Conservation (phyloP, 73 alveolate species). For the Tetrahymena malaccensis region DNA sequence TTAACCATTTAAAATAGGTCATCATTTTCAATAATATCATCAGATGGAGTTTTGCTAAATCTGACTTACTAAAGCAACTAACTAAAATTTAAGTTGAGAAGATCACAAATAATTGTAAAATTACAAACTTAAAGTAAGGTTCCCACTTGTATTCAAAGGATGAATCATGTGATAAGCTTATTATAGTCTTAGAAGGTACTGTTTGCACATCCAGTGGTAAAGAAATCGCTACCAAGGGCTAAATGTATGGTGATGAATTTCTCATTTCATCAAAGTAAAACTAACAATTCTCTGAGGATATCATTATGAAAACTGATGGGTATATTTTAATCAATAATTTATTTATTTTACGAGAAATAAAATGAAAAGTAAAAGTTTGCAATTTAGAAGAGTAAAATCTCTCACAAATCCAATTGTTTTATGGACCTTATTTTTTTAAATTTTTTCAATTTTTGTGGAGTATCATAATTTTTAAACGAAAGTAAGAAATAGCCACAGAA, state of each 20-base stretch:
- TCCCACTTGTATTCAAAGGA: neutral
- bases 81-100: conserved; percentile 39
- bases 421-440: neutral
- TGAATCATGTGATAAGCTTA: neutral
- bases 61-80: conserved; percentile 8
- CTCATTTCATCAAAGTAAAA: neutral
- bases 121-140: conserved; percentile 5
- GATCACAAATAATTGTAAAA: conserved; percentile 5
- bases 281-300: neutral
- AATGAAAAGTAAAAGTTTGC: neutral
- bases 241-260: neutral
- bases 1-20: neutral
- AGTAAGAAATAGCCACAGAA: neutral
- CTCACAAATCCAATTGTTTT: neutral
- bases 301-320: neutral
- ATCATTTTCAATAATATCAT: conserved; percentile 10
- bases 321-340: neutral
- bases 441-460: neutral
- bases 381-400: neutral
- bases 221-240: neutral
- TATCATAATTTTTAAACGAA: neutral
- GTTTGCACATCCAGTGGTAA: neutral
- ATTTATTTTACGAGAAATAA: neutral
- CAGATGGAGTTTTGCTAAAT: conserved; percentile 36
- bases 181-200: conserved; percentile 3